Evolutionary conservation across 75 land plant species (phyloP).

Genomic region (Chamaecyparis obtusa): DNA sequence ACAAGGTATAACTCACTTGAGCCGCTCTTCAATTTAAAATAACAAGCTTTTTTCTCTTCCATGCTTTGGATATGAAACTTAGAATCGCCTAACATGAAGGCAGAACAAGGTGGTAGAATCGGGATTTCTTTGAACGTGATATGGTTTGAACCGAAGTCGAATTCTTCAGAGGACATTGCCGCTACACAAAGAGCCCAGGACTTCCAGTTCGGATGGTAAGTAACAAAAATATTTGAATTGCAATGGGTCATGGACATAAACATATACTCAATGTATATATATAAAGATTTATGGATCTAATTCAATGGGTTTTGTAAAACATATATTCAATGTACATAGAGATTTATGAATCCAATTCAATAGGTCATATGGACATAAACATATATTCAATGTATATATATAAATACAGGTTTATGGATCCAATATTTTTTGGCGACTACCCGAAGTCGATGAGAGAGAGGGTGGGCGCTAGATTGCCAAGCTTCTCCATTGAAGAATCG

Average conservation of each 20-base stretch:
- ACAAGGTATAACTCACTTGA: conserved; percentile 36
- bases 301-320: background rate
- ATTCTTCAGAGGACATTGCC: conserved; percentile 28
- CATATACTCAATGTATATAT: too few relatives aligned
- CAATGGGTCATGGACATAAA: too few relatives aligned
- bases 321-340: too few relatives aligned
- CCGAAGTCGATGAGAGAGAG: conserved; percentile 58
- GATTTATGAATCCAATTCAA: too few relatives aligned
- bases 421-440: conserved; percentile 67
- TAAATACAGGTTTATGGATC: conserved; percentile 63
- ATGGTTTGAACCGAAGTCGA: conserved; percentile 53
- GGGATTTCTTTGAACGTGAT: conserved; percentile 40
- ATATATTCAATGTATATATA: too few relatives aligned
- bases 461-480: conserved; percentile 61
- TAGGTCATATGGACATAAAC: too few relatives aligned
- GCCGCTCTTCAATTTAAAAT: background rate
- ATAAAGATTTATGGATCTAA: conserved; percentile 68
- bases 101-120: conserved; percentile 44
- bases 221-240: background rate
- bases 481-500: conserved; percentile 36
- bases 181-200: conserved; percentile 48
- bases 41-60: background rate
- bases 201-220: conserved; percentile 41
- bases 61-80: too few relatives aligned
- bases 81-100: conserved; percentile 14